A percentile compares a stretch with the other conserved stretches of the same genome.
Evolutionary conservation across 2,329 filamentous ascomycete species (phyloP).

Genomic region (Coniochaeta ligniaria): DNA sequence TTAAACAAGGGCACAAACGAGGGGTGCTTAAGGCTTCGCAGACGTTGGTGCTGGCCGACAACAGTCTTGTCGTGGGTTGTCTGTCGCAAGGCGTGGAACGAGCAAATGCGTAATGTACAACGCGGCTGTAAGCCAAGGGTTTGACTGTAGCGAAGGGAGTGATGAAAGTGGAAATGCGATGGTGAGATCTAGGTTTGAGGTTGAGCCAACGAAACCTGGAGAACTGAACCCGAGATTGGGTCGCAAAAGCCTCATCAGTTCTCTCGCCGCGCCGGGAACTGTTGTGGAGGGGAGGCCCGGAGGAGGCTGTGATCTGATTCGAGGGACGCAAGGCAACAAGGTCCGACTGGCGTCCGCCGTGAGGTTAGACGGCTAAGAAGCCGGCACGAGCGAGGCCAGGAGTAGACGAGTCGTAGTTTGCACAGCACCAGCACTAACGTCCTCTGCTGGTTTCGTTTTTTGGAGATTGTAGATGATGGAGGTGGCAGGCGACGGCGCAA

Average conservation of each 20-base stretch:
- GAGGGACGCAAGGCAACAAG: not conserved
- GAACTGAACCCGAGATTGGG: not conserved
- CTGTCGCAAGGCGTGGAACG: not conserved
- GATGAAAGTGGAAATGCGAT: not conserved
- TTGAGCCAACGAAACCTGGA: not conserved
- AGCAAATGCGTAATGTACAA: not conserved
- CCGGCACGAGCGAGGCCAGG: not conserved
- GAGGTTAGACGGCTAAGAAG: not conserved
- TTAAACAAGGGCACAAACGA: not conserved
- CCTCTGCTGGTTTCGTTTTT: not conserved
- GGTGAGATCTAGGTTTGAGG: not conserved
- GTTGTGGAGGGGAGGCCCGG: not conserved
- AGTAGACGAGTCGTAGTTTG: not conserved
- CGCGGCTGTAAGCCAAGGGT: not conserved
- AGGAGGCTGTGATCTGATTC: not conserved
- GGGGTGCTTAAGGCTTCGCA: not conserved
- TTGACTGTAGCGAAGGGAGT: not conserved
- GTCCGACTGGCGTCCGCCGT: not conserved
- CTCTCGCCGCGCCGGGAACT: not conserved
- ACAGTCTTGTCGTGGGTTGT: not conserved
- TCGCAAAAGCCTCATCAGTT: not conserved
- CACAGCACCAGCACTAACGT: not conserved
- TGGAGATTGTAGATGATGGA: not conserved
- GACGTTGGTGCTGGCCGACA: not conserved
- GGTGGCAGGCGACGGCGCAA: not conserved